Evolutionary conservation across 306 rosid species (phyloP), one percentile per base, ranked within the genome.

Genomic region (Fragaria ananassa): DNA sequence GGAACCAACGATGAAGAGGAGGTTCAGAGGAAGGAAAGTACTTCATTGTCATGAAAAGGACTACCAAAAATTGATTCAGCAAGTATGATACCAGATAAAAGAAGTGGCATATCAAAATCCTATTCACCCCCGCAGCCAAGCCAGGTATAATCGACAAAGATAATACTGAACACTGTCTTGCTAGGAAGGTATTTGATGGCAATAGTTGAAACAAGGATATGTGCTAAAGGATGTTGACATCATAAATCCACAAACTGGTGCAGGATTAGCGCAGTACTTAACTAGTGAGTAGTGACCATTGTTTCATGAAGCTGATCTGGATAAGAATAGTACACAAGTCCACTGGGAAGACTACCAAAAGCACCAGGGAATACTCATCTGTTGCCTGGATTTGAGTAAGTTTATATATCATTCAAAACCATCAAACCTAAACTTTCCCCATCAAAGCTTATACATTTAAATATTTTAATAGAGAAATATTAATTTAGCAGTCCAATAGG

Each of bases 291-390:
- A 71, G 42, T 34, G 17, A 41, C 71, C 45, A 58, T 25, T 66
- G 31, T 60, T 21, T 35, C 72, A 53, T 23, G 34, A 42, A 81
- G 64, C 42, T 76, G 64, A 23, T 76, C 49, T 29, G 74, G 74
- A 17, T 81, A 35, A 64, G 41, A 71, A 23, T 39, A 12, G 64
- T 58, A 19, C 7, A 39, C 21, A 68, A 47, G 17, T 57, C 18
- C 70, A 69, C 53, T 10, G 37, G 17, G 7, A 58, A 10, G 65
- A 58, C 65, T 35, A 51, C 18, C 68, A 72, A 19, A 67, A 60
- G 53, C 70, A 80, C 74, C 62, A 46, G 35, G 6, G 74, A 53
- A 34, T 14, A 18, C 74, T 70, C 49, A 15, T 31, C 6, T n/a
- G 41, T 66, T 54, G 29, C 53, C 51, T 21, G 64, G 31, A 53